A percentile compares a stretch with the other conserved stretches of the same genome.
Conservation (phyloP, 2,329 filamentous ascomycete species). For the Fusarium continuum region DNA sequence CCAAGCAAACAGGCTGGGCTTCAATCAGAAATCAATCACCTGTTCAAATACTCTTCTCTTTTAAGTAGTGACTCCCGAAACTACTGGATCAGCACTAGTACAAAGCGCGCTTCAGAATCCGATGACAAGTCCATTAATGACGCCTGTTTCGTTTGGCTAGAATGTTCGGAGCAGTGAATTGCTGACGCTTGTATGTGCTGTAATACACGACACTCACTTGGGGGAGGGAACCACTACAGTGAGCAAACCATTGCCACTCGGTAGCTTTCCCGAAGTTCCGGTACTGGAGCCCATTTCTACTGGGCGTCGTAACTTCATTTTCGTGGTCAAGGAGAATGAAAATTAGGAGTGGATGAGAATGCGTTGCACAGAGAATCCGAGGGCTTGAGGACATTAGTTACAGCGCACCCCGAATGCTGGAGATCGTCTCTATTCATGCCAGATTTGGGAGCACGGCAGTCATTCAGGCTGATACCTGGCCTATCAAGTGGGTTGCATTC, state of each 20-base stretch:
- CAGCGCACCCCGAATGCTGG: background rate
- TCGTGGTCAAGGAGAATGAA: constrained; percentile 8
- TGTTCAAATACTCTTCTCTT: constrained; percentile 15
- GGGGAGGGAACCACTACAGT: background rate
- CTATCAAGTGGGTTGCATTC: constrained; percentile 16
- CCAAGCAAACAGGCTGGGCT: background rate
- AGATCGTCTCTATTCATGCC: constrained; percentile 10
- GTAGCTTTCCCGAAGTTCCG: background rate
- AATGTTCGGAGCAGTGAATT: background rate
- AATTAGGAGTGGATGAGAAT: background rate
- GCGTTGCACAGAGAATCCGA: constrained; percentile 5
- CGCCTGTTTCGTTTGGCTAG: constrained; percentile 6
- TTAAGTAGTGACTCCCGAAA: constrained; percentile 27
- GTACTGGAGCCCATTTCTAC: background rate
- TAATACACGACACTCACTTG: constrained; percentile 4
- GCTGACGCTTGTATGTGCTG: constrained; percentile 11
- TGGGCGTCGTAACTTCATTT: background rate
- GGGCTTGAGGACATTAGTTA: background rate
- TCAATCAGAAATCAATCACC: background rate
- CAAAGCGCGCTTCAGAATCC: background rate
- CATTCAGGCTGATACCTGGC: constrained; percentile 16
- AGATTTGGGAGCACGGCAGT: background rate
- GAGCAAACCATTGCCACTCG: background rate
- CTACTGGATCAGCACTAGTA: constrained; percentile 21
- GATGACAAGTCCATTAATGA: constrained; percentile 12